phyloP scores from a whole-genome alignment of 192 early-diverging fungal genomes.

The Umbelopsis isabellina region DNA sequence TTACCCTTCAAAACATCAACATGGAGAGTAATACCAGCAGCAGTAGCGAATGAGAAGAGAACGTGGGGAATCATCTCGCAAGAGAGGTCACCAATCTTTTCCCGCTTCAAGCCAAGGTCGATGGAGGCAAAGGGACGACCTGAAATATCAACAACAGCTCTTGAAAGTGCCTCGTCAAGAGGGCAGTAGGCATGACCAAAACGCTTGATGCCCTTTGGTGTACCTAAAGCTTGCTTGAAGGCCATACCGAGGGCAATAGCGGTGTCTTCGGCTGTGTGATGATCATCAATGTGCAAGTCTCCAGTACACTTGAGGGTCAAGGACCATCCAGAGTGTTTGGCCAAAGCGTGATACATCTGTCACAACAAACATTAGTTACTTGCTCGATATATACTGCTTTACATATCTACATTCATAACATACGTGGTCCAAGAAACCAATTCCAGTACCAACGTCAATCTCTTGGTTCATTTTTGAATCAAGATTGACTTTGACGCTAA shows the following conservation, averaged over 20 bases:
- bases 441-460: slow-evolving; percentile 87
- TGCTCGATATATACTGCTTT: background rate
- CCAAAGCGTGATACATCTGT: slow-evolving; percentile 98
- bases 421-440: slow-evolving; percentile 98
- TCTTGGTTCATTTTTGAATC: slow-evolving; percentile 64
- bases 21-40: slow-evolving; percentile 93
- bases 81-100: slow-evolving; percentile 87
- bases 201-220: slow-evolving; percentile 85
- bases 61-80: slow-evolving; percentile 99
- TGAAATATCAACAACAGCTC: slow-evolving; percentile 97
- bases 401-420: slow-evolving; percentile 2
- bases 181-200: slow-evolving; percentile 96
- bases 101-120: slow-evolving; percentile 87
- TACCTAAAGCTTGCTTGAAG: slow-evolving; percentile 91
- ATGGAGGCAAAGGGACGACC: slow-evolving; percentile 86
- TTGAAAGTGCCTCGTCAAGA: slow-evolving; percentile 93
- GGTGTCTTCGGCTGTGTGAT: slow-evolving; percentile 97
- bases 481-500: slow-evolving; percentile 69
- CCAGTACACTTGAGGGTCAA: slow-evolving; percentile 84
- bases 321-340: slow-evolving; percentile 94
- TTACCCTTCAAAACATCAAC: slow-evolving; percentile 93
- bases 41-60: slow-evolving; percentile 87
- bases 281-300: slow-evolving; percentile 97
- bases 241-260: slow-evolving; percentile 93
- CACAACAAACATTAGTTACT: slow-evolving; percentile 4